Evolutionary conservation across 1,139 yeast genomes (phyloP).

Genomic region (Geotrichum reessii): DNA sequence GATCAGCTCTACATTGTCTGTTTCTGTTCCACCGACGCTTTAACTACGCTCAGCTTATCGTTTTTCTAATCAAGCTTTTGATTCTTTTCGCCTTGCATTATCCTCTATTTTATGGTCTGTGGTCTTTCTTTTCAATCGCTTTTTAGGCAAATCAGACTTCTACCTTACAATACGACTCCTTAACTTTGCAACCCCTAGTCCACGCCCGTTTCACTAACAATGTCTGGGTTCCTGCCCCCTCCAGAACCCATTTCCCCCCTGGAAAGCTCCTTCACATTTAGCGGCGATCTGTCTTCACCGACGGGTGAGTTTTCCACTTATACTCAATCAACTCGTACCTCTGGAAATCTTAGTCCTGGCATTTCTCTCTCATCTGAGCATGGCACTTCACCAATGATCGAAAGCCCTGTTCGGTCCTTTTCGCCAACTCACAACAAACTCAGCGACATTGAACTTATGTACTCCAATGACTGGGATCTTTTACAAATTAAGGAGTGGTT

Average conservation of each 20-base stretch:
- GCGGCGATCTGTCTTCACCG: slow-evolving; percentile 12
- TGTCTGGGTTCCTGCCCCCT: slow-evolving; percentile 30
- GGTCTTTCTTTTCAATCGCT: background rate
- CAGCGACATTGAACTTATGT: slow-evolving; percentile 3
- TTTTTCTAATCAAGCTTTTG: background rate
- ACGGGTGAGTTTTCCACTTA: slow-evolving; percentile 5
- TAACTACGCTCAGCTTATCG: background rate
- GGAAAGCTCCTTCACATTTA: slow-evolving; percentile 27
- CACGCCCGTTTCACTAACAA: slow-evolving; percentile 5
- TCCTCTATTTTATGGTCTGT: background rate
- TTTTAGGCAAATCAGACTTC: background rate
- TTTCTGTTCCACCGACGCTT: background rate
- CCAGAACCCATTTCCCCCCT: slow-evolving; percentile 31
- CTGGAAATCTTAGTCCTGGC: slow-evolving; percentile 8
- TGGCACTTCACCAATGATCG: slow-evolving; percentile 10
- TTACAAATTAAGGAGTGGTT: slow-evolving; percentile 34
- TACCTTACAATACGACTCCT: background rate
- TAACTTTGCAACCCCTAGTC: background rate
- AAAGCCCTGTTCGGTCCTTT: slow-evolving; percentile 11
- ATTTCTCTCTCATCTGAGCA: slow-evolving; percentile 8
- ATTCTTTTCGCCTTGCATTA: background rate
- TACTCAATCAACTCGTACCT: slow-evolving; percentile 12
- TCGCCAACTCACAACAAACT: background rate
- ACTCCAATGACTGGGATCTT: slow-evolving; percentile 29
- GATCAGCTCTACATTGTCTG: background rate